phyloP scores from a whole-genome alignment of 2,329 filamentous ascomycete genomes.

The Alternaria novae-zelandiae region DNA sequence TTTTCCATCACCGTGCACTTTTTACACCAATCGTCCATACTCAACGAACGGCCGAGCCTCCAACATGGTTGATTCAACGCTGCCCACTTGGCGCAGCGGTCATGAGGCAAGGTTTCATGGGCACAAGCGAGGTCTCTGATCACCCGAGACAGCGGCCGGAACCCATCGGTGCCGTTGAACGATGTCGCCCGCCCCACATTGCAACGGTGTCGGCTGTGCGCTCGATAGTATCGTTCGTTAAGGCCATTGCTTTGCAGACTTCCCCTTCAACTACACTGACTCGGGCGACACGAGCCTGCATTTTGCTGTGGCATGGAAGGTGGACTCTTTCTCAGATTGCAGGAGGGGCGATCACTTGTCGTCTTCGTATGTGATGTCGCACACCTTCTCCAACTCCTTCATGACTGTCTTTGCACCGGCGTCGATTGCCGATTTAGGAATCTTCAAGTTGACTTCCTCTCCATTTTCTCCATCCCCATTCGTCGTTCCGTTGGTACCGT shows the following conservation, averaged over 20 bases:
- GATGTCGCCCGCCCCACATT: not conserved
- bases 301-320: not conserved
- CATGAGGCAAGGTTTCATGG: not conserved
- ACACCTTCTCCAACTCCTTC: constrained; percentile 59
- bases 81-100: not conserved
- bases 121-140: not conserved
- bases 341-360: constrained; percentile 15
- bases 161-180: not conserved
- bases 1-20: not conserved
- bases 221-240: not conserved
- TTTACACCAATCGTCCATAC: not conserved
- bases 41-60: not conserved
- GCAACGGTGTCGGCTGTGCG: not conserved
- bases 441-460: constrained; percentile 51
- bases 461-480: constrained; percentile 36
- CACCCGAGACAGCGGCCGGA: not conserved
- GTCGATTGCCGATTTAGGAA: constrained; percentile 58
- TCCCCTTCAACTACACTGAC: not conserved
- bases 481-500: constrained; percentile 27
- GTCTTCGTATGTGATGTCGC: constrained; percentile 44
- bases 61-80: not conserved
- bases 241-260: not conserved
- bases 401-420: constrained; percentile 60
- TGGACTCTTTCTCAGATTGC: not conserved
- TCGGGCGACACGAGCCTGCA: not conserved